Base-by-base conservation (phyloP, 2,329 filamentous ascomycete genomes). In the Colletotrichum sp. region DNA sequence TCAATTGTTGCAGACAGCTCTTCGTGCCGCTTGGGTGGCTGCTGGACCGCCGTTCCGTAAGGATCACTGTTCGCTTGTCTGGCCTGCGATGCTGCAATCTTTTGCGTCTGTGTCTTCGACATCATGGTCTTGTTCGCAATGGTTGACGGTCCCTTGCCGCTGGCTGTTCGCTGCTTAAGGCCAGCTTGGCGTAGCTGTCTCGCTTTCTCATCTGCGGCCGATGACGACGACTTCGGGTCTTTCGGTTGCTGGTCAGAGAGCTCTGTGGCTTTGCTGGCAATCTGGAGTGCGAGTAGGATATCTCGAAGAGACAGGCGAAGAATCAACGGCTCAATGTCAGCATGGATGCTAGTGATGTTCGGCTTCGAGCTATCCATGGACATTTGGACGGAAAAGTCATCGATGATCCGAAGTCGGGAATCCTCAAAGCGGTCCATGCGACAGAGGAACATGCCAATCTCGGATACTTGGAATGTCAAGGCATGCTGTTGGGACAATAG, bases 351-450 rank as follows among this genome's bases (percentile, higher is more conserved):
- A 5, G 93, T 97, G 43, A 93, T 80, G 78, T 92, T 93, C 0
- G 86, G 82, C 66, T 88, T 86, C 1, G 91, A 92, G 77, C 84
- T 91, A 81, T 99, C 96, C 88, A 99, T 92, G 4, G 95, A 97
- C 80, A 98, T 89, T 78, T 97, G 94, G 12, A 99, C 88, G 4
- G 96, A 98, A 83, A 99, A 99, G 84, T 99, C 96, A 82, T 99
- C 98, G 36, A 99, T 91, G 77, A 99, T 98, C 21, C 97, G 93
- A 63, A 99, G 89, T 48, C 95, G 92, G 55, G 94, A 96, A 5
- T 94, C 96, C 79, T 99, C 96, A 79, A 99, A 99, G 78, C 93
- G 95, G 84, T 99, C 98, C 97, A 99, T 99, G 15, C 97, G 94
- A 82, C 98, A 99, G 36, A 99, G 85, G 83, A 98, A 99, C 97